Base-by-base conservation (phyloP, 73 alveolate genomes). In the Uronychia binucleata region DNA sequence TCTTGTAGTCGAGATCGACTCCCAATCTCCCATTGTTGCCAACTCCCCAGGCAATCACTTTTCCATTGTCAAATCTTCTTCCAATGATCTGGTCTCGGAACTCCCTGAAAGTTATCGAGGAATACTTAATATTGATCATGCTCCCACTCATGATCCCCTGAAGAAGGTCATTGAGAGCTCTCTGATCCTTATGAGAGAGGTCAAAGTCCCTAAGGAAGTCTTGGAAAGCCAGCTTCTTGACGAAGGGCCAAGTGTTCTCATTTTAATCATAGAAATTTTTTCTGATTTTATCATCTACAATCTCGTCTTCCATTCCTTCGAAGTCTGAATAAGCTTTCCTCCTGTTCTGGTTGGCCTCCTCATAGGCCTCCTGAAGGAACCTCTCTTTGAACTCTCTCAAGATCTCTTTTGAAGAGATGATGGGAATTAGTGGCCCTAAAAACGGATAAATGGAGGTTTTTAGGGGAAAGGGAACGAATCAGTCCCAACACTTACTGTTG, bases 31-130 rank as follows among this genome's bases (percentile, higher is more conserved):
- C 97, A 0, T 89, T 83, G 58, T 92, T 86, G 26, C 60, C 76
- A 0, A 78, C 77, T 31, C 97, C 97, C 97, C 97, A 92, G 59
- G 97, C 81, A 33, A 92, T 77, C 1, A 92, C 94, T 33, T 81
- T 78, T 28, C 92, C 90, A 75, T 83, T 82, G 27, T 84, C 92
- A 59, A 84, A 81, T 88, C 94, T 75, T 8, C 85, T 34, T 1
- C 94, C 96, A n/a, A 87, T 34, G 26, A 91, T 28, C 31, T 82
- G 79, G 87, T 91, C 96, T 77, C 96, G 29, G 28, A 91, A 46
- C 67, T 91, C 96, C 85, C 88, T 91, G 77, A 33, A 87, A 27
- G n/a, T 46, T 25, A 28, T 11, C 58, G 28, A 82, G 8, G 11
- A 33, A 30, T 85, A 77, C 91, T 85, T 85, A 0, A 85, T 26